Percentiles rank a stretch among this genome's conserved stretches.
These are phyloP conservation scores for Dioszegia aurantiaca DNA, from an alignment of 768 basidiomycete species.

Conservation along the genomic window DNA sequence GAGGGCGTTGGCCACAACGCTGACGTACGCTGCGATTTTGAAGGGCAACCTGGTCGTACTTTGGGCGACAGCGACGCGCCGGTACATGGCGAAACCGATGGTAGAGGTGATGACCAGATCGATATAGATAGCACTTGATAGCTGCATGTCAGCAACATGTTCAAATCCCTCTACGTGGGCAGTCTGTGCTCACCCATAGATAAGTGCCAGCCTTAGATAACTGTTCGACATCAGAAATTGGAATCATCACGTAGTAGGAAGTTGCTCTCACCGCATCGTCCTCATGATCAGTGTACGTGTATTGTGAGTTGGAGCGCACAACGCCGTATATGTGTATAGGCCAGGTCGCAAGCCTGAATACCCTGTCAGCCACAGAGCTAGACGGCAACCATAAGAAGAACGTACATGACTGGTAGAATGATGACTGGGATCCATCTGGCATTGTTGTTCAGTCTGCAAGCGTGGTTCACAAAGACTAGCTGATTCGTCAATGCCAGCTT, in stretches of 20 bases:
- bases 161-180: too few species aligned
- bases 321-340: neutral
- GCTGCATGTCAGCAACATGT: too few species aligned
- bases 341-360: neutral
- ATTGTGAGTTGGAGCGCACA: neutral
- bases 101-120: conserved; percentile 1
- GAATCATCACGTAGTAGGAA: neutral
- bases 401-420: neutral
- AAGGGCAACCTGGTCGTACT: too few species aligned
- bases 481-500: neutral
- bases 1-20: too few species aligned
- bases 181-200: neutral
- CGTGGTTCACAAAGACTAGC: conserved; percentile 10
- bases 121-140: neutral
- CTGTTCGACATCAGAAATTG: neutral
- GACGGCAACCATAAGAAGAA: too few species aligned
- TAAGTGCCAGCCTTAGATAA: neutral
- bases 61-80: too few species aligned
- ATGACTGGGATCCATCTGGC: conserved; percentile 2
- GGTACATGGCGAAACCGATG: conserved; percentile 1
- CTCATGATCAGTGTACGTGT: neutral
- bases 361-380: neutral
- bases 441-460: conserved; percentile 14
- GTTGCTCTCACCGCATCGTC: too few species aligned
- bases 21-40: too few species aligned